phyloP scores from a whole-genome alignment of 2,329 filamentous ascomycete species.

The Colletotrichum sp. region DNA sequence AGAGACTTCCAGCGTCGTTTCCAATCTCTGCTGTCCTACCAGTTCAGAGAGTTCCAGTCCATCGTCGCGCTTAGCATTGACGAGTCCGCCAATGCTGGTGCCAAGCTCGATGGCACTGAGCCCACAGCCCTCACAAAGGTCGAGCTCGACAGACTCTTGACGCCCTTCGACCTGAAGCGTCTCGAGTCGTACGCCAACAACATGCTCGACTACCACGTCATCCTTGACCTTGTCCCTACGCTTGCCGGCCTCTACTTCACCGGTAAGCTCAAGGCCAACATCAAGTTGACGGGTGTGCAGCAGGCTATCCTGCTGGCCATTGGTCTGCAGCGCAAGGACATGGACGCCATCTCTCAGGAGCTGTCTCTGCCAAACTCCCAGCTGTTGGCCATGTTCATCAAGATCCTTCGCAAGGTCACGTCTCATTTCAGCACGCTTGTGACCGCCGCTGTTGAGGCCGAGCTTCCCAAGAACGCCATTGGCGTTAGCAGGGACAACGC shows the following conservation, averaged over 20 bases:
- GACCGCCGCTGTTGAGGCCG: slow-evolving; percentile 72
- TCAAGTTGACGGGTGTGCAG: slow-evolving; percentile 83
- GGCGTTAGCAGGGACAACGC: slow-evolving; percentile 65
- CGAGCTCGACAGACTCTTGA: slow-evolving; percentile 79
- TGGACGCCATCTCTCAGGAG: slow-evolving; percentile 82
- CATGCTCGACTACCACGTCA: slow-evolving; percentile 97
- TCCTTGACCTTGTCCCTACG: slow-evolving; percentile 87
- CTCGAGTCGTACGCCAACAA: slow-evolving; percentile 96
- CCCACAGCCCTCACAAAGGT: slow-evolving; percentile 68
- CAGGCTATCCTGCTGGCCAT: slow-evolving; percentile 87
- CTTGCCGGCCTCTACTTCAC: slow-evolving; percentile 87
- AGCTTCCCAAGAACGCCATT: slow-evolving; percentile 64
- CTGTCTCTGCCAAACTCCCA: slow-evolving; percentile 76
- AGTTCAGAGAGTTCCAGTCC: slow-evolving; percentile 84
- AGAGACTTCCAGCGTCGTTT: slow-evolving; percentile 96
- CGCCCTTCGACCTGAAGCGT: slow-evolving; percentile 93
- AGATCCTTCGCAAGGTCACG: slow-evolving; percentile 88
- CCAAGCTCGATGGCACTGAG: slow-evolving; percentile 63
- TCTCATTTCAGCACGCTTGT: slow-evolving; percentile 78
- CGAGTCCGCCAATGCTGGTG: slow-evolving; percentile 78
- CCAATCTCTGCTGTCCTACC: slow-evolving; percentile 85
- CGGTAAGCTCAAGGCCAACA: slow-evolving; percentile 68
- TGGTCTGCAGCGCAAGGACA: slow-evolving; percentile 87
- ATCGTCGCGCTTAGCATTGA: slow-evolving; percentile 85
- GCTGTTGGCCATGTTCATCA: slow-evolving; percentile 95